Evolutionary conservation across 2,329 filamentous ascomycete genomes (phyloP).

Genomic region (Stromatinia cepivora): DNA sequence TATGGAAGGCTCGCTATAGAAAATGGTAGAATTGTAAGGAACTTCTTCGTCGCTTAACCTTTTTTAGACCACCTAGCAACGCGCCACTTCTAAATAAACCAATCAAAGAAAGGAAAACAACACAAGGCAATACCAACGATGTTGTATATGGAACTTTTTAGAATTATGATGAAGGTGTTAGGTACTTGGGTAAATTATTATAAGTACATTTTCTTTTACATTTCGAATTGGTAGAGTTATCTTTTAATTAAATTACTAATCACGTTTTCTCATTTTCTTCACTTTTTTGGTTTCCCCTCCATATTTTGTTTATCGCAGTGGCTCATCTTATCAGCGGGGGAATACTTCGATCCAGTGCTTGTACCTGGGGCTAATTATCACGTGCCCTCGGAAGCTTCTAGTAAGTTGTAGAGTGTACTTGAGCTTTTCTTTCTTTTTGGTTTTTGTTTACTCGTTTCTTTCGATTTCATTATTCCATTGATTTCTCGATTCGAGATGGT

Average conservation of each 20-base stretch:
- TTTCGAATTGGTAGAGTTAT: not conserved
- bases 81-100: constrained; percentile 7
- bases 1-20: constrained; percentile 23
- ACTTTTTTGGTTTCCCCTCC: not conserved
- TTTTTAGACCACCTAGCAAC: constrained; percentile 6
- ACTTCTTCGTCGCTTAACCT: constrained; percentile 16
- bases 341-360: not conserved
- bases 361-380: not conserved
- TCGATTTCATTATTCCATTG: not conserved
- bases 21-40: constrained; percentile 25
- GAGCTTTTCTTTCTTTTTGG: not conserved
- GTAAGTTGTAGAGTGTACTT: not conserved
- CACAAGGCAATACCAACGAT: constrained; percentile 3
- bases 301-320: not conserved
- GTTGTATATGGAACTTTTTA: constrained; percentile 12
- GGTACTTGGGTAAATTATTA: not conserved
- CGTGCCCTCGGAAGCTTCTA: constrained; percentile 7
- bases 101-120: not conserved
- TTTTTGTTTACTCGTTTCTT: not conserved
- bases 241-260: not conserved
- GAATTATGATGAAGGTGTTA: not conserved
- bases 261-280: not conserved
- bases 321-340: constrained; percentile 17
- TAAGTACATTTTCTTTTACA: too few relatives aligned
- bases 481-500: not conserved